Conservation (phyloP, 345 rosid genomes). For the Heritiera fomes region DNA sequence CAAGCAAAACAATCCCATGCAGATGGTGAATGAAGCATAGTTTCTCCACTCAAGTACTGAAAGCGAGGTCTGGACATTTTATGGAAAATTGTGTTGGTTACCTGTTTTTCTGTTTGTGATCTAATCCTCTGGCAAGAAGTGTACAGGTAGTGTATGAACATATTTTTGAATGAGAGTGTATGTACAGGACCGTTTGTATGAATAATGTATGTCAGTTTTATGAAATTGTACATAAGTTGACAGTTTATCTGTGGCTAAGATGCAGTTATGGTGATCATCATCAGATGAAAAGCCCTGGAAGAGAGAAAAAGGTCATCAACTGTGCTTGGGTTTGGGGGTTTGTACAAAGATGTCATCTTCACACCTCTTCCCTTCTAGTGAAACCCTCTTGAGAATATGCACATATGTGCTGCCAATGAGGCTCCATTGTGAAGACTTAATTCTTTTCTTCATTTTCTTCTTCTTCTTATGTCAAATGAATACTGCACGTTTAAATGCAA, state of each 20-base stretch:
- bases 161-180: not conserved
- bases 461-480: too few relatives aligned
- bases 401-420: not conserved
- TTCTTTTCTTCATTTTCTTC: not conserved
- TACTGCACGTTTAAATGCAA: too few relatives aligned
- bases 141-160: slow-evolving; percentile 22
- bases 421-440: not conserved
- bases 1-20: not conserved
- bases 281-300: not conserved
- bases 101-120: not conserved
- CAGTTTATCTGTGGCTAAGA: not conserved
- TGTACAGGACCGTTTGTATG: not conserved
- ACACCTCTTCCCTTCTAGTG: not conserved
- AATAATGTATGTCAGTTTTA: not conserved
- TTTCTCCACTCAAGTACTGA: not conserved
- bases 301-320: not conserved
- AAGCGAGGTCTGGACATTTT: slow-evolving; percentile 15
- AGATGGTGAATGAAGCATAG: not conserved
- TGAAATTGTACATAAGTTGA: not conserved
- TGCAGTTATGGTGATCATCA: not conserved
- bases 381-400: not conserved
- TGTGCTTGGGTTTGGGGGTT: not conserved
- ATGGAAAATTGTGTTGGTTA: slow-evolving; percentile 3
- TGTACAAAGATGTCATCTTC: not conserved
- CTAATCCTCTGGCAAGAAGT: slow-evolving; percentile 27